Conservation (phyloP, 2,329 filamentous ascomycete genomes). For the Clarireedia hainanense region DNA sequence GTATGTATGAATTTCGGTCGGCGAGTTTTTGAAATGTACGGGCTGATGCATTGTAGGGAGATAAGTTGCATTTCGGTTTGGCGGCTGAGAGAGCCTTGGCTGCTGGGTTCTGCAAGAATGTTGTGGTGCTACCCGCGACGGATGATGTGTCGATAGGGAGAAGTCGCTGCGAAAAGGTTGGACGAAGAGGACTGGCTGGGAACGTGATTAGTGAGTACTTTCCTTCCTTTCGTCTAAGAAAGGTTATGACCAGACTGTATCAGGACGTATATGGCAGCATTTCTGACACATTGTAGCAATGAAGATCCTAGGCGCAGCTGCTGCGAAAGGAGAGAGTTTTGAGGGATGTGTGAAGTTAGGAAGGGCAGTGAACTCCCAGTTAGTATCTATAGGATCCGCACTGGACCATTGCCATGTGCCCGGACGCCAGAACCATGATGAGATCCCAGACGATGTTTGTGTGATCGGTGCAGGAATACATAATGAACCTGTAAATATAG, state of each 20-base stretch:
- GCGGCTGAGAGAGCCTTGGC: conserved; percentile 31
- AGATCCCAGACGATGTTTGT: conserved; percentile 40
- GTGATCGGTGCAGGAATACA: conserved; percentile 62
- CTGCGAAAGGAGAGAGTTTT: conserved; percentile 12
- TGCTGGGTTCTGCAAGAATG: conserved; percentile 40
- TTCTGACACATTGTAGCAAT: background rate
- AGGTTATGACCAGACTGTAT: background rate
- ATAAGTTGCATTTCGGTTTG: conserved; percentile 36
- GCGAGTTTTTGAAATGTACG: conserved; percentile 29
- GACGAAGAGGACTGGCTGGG: conserved; percentile 53
- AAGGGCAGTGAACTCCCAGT: conserved; percentile 22
- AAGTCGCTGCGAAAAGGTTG: conserved; percentile 46
- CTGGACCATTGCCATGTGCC: conserved; percentile 46
- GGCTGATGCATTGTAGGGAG: conserved; percentile 43
- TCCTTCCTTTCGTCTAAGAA: background rate
- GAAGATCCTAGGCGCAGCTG: background rate
- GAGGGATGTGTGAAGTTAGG: conserved; percentile 22
- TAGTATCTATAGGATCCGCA: conserved; percentile 43
- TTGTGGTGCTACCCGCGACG: conserved; percentile 49
- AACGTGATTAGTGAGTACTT: conserved; percentile 41
- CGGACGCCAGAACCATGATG: conserved; percentile 41
- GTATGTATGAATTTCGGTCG: background rate
- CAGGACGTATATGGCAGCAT: background rate
- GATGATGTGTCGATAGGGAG: conserved; percentile 59
- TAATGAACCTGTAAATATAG: conserved; percentile 51